Conservation (phyloP, 441 rosid species). For the Gossypium gossypioides region DNA sequence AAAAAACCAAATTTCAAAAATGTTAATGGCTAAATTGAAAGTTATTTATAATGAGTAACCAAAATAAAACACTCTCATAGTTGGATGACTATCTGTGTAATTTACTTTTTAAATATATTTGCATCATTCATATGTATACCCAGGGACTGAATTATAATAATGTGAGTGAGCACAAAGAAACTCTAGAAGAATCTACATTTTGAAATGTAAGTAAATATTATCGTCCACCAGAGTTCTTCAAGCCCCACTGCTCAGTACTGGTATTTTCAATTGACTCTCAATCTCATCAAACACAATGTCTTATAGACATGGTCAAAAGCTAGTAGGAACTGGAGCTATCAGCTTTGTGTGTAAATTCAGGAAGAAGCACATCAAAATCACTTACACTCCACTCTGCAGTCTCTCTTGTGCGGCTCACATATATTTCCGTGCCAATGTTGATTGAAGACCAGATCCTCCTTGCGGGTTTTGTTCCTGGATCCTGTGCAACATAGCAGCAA, state of each 20-base stretch:
- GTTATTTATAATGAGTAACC: too few relatives aligned
- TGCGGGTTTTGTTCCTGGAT: slow-evolving; percentile 56
- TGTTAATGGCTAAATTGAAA: too few relatives aligned
- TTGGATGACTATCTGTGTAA: too few relatives aligned
- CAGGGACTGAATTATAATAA: neutral
- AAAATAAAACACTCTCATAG: too few relatives aligned
- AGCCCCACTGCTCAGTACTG: neutral
- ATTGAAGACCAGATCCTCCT: slow-evolving; percentile 46
- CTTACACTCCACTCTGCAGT: slow-evolving; percentile 62
- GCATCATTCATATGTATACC: too few relatives aligned
- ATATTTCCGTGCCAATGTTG: slow-evolving; percentile 57
- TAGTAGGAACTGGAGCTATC: slow-evolving; percentile 12
- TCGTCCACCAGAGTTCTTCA: neutral
- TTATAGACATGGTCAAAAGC: neutral
- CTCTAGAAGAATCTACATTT: neutral
- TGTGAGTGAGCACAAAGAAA: neutral
- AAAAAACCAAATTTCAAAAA: too few relatives aligned
- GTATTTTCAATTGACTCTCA: neutral
- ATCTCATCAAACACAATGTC: neutral
- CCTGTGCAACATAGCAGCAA: slow-evolving; percentile 25
- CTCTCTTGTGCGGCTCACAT: slow-evolving; percentile 39
- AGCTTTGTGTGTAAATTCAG: slow-evolving; percentile 13
- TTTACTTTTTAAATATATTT: too few relatives aligned
- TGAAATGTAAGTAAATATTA: neutral
- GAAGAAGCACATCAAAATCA: slow-evolving; percentile 55